Evolutionary conservation across 148 eudicot species (phyloP), one percentile per base, ranked within the genome.

Genomic region (Amaranthus cruentus): DNA sequence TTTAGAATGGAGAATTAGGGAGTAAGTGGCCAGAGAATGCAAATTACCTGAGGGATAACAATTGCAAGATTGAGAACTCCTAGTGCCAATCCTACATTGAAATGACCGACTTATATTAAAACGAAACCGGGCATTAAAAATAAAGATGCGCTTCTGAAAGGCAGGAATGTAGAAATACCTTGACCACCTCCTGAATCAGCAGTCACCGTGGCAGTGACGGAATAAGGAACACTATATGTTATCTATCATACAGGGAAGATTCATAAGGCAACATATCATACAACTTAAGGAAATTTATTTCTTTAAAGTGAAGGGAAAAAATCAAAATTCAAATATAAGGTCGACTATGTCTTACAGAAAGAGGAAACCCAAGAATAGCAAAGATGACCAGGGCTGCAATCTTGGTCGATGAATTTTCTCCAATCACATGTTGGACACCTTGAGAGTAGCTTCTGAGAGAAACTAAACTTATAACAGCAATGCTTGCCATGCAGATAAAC

Each of bases 131-230:
- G 8, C 49, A 50, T 77, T 21, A 15, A 48, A 15, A 52, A 57
- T 57, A 44, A 59, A 50, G 49, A 46, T 28, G 49, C 56, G 44
- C 9, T 59, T 21, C 28, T 78, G 15, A 42, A 14, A 65, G 68
- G 59, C 59, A 42, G 73, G 12, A 38, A 11, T 51, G 38, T 8
- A 54, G 51, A 76, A 82, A 80, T 74, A 94, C 97, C 97, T 89
- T 94, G 98, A 75, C 98, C 98, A 70, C 98, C 98, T 73, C 97
- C 98, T 70, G 96, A 81, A 81, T 94, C 96, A 18, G 98, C 98
- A 73, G 98, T 94, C 78, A 94, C 79, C 70, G 87, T 91, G 2
- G 98, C 96, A 12, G 97, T 94, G 71, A 94, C 88, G 76, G 98
- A 91, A 82, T 89, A 94, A 63, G 98, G 98, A 73, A 94, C 97